A percentile compares a stretch with the other conserved stretches of the same genome.
These are phyloP conservation scores for Sarocladiaceae sp. DNA, from an alignment of 2,329 filamentous ascomycete genomes.

Conservation along the genomic window DNA sequence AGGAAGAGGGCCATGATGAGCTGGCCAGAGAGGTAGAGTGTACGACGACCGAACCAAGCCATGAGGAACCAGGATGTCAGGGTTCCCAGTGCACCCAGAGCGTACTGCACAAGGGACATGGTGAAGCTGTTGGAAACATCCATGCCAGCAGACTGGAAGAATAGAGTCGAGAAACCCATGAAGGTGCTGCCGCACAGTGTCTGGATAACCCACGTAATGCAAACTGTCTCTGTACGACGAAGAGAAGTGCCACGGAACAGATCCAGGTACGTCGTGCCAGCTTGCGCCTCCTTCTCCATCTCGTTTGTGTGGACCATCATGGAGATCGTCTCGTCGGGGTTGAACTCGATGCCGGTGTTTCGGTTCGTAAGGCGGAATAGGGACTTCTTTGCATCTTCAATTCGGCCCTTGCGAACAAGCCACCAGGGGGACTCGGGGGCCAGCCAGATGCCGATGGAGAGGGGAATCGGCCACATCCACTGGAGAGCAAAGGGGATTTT, in stretches of 20 bases:
- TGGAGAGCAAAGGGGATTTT: conserved; percentile 37
- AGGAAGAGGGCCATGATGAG: conserved; percentile 41
- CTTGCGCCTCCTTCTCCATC: conserved; percentile 33
- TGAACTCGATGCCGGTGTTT: conserved; percentile 26
- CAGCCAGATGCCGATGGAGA: conserved; percentile 28
- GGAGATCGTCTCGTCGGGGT: conserved; percentile 37
- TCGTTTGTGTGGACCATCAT: conserved; percentile 48
- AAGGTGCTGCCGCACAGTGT: conserved; percentile 33
- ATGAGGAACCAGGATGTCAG: conserved; percentile 39
- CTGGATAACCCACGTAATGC: conserved; percentile 37
- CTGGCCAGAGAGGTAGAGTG: conserved; percentile 37
- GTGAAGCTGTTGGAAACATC: conserved; percentile 25
- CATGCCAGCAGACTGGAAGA: conserved; percentile 38
- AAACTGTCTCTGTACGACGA: conserved; percentile 39
- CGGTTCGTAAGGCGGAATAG: conserved; percentile 34
- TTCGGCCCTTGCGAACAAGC: conserved; percentile 30
- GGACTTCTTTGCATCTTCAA: conserved; percentile 29
- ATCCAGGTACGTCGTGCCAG: conserved; percentile 37
- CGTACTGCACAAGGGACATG: conserved; percentile 35
- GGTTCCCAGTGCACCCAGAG: conserved; percentile 38
- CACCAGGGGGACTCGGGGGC: conserved; percentile 40
- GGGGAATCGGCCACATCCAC: conserved; percentile 34
- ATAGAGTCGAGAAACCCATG: conserved; percentile 55
- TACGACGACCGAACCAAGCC: conserved; percentile 36
- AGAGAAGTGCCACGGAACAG: conserved; percentile 41